Percentiles rank a stretch among this genome's conserved stretches.
phyloP scores from a whole-genome alignment of 495 filamentous ascomycete genomes.

The Hypoxylon lenormandii region DNA sequence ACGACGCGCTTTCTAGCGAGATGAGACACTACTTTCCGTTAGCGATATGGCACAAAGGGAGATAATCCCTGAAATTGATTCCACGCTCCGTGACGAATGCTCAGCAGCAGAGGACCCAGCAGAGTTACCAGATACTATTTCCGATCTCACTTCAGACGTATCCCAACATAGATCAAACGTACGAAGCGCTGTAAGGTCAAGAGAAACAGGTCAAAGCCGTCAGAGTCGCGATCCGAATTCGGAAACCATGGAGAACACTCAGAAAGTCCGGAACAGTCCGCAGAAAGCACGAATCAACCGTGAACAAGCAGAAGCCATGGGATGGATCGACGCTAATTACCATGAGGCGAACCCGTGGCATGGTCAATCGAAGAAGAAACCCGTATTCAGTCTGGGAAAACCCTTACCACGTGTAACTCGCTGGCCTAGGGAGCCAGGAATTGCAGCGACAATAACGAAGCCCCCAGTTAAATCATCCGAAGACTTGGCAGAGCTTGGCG shows the following conservation, averaged over 20 bases:
- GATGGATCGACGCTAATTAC: slow-evolving; percentile 51
- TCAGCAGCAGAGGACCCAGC: neutral
- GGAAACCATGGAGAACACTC: neutral
- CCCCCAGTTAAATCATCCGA: slow-evolving; percentile 17
- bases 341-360: slow-evolving; percentile 61
- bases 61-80: neutral
- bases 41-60: slow-evolving; percentile 6
- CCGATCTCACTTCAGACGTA: neutral
- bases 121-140: slow-evolving; percentile 14
- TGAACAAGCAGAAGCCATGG: neutral
- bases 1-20: neutral
- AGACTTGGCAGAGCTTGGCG: slow-evolving; percentile 30
- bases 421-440: slow-evolving; percentile 60
- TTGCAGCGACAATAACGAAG: slow-evolving; percentile 48
- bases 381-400: slow-evolving; percentile 64
- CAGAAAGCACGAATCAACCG: neutral
- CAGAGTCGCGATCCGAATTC: slow-evolving; percentile 5
- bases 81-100: neutral
- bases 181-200: neutral
- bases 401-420: slow-evolving; percentile 64
- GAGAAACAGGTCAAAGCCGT: neutral
- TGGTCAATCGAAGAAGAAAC: slow-evolving; percentile 58
- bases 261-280: neutral
- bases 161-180: slow-evolving; percentile 3
- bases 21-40: neutral